A percentile compares a stretch with the other conserved stretches of the same genome.
Evolutionary conservation across 352 stramenopile species (phyloP).

Genomic region (Globisporangium cystogenes): DNA sequence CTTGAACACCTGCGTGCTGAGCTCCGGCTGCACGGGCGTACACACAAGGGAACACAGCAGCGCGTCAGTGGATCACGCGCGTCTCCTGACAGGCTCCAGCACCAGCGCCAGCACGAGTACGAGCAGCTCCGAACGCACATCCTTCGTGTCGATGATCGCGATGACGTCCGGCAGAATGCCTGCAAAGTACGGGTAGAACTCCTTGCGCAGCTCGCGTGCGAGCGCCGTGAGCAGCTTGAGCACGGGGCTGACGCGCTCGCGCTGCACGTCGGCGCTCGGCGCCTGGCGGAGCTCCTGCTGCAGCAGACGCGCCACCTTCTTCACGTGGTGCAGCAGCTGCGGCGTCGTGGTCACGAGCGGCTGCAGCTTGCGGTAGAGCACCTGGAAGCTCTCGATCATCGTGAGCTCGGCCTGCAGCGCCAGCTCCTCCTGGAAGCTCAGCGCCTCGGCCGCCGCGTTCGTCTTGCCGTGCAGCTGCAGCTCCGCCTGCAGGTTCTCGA

Average conservation of each 20-base stretch:
- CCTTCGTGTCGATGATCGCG: slow-evolving; percentile 79
- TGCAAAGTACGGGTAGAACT: slow-evolving; percentile 85
- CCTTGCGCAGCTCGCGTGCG: slow-evolving; percentile 74
- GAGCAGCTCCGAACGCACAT: slow-evolving; percentile 64
- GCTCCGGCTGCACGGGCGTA: slow-evolving; percentile 45
- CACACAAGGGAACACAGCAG: not conserved
- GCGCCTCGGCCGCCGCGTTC: slow-evolving; percentile 48
- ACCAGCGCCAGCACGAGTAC: not conserved
- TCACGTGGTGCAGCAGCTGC: slow-evolving; percentile 76
- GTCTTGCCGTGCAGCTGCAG: slow-evolving; percentile 82
- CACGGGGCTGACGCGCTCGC: slow-evolving; percentile 61
- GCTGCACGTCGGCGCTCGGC: slow-evolving; percentile 51
- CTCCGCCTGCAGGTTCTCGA: slow-evolving; percentile 71
- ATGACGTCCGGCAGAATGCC: slow-evolving; percentile 54
- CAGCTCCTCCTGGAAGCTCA: slow-evolving; percentile 82
- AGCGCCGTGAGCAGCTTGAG: slow-evolving; percentile 82
- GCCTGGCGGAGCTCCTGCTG: slow-evolving; percentile 51
- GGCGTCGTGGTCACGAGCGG: slow-evolving; percentile 75
- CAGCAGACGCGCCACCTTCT: slow-evolving; percentile 62
- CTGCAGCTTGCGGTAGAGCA: slow-evolving; percentile 61
- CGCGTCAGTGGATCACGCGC: not conserved
- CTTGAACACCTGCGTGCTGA: slow-evolving; percentile 90
- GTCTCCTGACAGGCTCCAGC: not conserved
- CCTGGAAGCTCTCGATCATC: slow-evolving; percentile 79
- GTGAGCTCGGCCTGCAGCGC: slow-evolving; percentile 75